phyloP scores from a whole-genome alignment of 1,284 basidiomycete species.

The Moesziomyces globuligerus region DNA sequence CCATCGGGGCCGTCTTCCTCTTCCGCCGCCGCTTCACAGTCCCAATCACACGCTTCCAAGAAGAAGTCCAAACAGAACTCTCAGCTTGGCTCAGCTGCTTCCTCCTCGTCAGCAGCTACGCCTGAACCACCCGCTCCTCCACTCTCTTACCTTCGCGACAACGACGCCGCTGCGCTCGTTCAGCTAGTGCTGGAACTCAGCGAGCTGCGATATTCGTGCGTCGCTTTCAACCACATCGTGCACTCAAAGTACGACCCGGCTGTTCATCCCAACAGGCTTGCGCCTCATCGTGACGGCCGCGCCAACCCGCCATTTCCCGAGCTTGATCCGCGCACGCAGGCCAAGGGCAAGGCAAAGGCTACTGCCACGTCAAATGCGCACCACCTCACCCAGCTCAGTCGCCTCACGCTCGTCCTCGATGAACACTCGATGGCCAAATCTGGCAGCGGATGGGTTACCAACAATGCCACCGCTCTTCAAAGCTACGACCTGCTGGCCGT shows the following conservation, averaged over 20 bases:
- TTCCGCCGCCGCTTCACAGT: slow-evolving; percentile 1
- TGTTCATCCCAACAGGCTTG: slow-evolving; percentile 46
- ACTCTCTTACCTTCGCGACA: slow-evolving; percentile 18
- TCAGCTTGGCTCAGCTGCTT: slow-evolving; percentile 1
- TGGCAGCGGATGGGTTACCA: slow-evolving; percentile 55
- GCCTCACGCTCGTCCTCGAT: slow-evolving; percentile 64
- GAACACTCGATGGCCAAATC: slow-evolving; percentile 56
- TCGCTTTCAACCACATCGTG: slow-evolving; percentile 62
- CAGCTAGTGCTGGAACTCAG: slow-evolving; percentile 43
- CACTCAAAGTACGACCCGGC: slow-evolving; percentile 47
- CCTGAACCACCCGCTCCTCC: slow-evolving; percentile 10
- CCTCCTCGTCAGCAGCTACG: slow-evolving; percentile 18
- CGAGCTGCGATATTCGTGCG: slow-evolving; percentile 49
- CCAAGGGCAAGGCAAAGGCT: slow-evolving; percentile 17
- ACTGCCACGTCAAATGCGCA: not conserved
- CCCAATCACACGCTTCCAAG: slow-evolving; percentile 16
- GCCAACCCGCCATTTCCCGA: slow-evolving; percentile 56
- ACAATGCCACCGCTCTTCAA: slow-evolving; percentile 64
- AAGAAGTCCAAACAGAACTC: slow-evolving; percentile 43
- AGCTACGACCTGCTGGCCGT: slow-evolving; percentile 81
- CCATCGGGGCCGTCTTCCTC: slow-evolving; percentile 9
- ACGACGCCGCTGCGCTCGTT: slow-evolving; percentile 31
- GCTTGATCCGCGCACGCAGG: slow-evolving; percentile 50
- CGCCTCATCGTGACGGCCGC: slow-evolving; percentile 11
- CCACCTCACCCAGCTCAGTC: slow-evolving; percentile 57